Evolutionary conservation across 108 stramenopile species (phyloP), one percentile per base, ranked within the genome.

Genomic region (Fragilaria radians): DNA sequence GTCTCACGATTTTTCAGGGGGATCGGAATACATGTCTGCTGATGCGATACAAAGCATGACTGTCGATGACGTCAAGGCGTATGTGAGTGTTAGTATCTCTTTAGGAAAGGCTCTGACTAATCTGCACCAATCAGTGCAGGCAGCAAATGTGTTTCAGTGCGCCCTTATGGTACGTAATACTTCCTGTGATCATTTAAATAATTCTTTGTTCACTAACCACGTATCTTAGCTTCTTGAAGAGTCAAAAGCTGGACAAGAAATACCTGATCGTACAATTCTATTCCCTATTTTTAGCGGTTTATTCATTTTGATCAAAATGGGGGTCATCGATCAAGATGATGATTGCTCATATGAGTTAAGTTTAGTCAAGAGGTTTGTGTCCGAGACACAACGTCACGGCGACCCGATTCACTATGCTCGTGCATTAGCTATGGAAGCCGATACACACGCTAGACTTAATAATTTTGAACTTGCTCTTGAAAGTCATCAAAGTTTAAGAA

Each of bases 271-370:
- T 34, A 72, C 77, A 24, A 66, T 81, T 32, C 26, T 71, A 9
- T 86, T 86, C 57, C 85, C 81, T 2, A 79, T 78, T 22, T 87
- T 77, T 52, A 65, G 63, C 48, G 78, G 82, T 33, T 53, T 83
- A 18, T 78, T 78, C 52, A 58, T 66, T 22, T 57, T 70, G 5
- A 48, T 83, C 30, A 81, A 79, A 46, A 50, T 22, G 3, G 22
- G 52, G 5, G 11, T 18, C 1, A 52, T 52, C 22, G 27, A 52
- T 18, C 22, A 52, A 45, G 29, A 31, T 1, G 71, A 78, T 11
- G 50, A 33, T 5, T 28, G 27, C 32, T 67, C 70, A 17, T 64
- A 53, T 28, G 82, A 83, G 46, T 55, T 67, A 48, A 61, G 70
- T 5, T 28, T 83, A 28, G 73, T 60, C 32, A 50, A 71, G 55